Base-by-base conservation (phyloP, 139 green algal species). In the Pseudopediastrum boryanum region DNA sequence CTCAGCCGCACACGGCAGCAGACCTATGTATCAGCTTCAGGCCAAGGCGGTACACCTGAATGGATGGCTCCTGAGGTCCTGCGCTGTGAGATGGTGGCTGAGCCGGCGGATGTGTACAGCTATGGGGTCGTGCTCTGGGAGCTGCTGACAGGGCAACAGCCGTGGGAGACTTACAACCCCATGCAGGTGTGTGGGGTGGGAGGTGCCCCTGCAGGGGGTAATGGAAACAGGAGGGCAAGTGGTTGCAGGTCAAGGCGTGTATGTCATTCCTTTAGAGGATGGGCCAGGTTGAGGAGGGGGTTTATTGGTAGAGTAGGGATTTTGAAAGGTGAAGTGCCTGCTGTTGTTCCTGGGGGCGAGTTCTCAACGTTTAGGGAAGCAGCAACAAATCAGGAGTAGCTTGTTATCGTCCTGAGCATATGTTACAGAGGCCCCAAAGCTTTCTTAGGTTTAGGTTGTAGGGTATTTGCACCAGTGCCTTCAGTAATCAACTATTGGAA, bases 11-110 rank as follows among this genome's bases (percentile, higher is more conserved):
- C 78, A 4, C 71, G 79, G 19, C 71, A 83, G 41, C 65, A 41
- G 41, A 86, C 84, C 10, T 89, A 78, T 39, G 74, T 86, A 23
- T 16, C 46, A n/a, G 13, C 46, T 16, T 67, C 25, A 16, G 25
- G 58, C 33, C 27, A 80, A 63, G 78, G 75, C 9, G 86, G 83
- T 27, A 91, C 84, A 10, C 82, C 90, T 3, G 84, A 94, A 75
- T 97, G 94, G 90, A 97, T 95, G 92, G 89, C 93, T 9, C 93
- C 93, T 7, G 93, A 96, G 82, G 79, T 86, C 61, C 83, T 90
- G 52, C 79, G 83, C 29, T 88, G 79, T 59, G 83, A 86, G 71
- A 36, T 42, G n/a, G 80, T 83, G 46, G 76, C 75, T 0, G 79
- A 86, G 66, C 73, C 75, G 4, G 75, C 75, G 23, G 84, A 89